These are phyloP conservation scores for Acer saccharum DNA, from an alignment of 345 rosid genomes.

Conservation along the genomic window DNA sequence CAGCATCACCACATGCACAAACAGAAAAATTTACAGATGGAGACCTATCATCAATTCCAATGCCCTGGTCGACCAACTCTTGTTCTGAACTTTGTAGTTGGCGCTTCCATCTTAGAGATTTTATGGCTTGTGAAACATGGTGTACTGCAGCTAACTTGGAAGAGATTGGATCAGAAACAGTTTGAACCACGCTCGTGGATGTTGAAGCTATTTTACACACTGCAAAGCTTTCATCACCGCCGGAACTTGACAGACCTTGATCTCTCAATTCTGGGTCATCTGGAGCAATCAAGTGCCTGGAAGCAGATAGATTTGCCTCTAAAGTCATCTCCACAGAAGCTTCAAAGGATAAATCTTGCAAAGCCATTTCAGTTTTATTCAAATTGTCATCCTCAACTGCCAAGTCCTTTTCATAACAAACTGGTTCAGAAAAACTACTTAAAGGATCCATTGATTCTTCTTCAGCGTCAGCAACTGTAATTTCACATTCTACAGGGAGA, in stretches of 20 bases:
- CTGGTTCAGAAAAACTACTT: slow-evolving; percentile 38
- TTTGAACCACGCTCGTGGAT: slow-evolving; percentile 45
- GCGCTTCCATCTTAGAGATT: slow-evolving; percentile 91
- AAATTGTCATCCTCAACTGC: slow-evolving; percentile 34
- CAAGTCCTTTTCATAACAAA: slow-evolving; percentile 36
- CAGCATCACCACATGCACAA: slow-evolving; percentile 94
- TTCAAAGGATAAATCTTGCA: slow-evolving; percentile 34
- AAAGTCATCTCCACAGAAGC: slow-evolving; percentile 40
- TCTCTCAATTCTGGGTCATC: slow-evolving; percentile 26
- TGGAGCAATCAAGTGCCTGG: slow-evolving; percentile 30
- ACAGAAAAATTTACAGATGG: slow-evolving; percentile 52
- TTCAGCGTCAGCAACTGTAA: slow-evolving; percentile 50
- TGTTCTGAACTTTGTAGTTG: slow-evolving; percentile 65
- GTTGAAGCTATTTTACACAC: slow-evolving; percentile 39
- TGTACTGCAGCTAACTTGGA: slow-evolving; percentile 84
- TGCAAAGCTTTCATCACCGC: slow-evolving; percentile 37
- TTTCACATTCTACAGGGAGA: slow-evolving; percentile 56
- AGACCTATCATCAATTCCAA: slow-evolving; percentile 30
- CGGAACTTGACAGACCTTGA: slow-evolving; percentile 23
- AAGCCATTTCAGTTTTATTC: slow-evolving; percentile 27
- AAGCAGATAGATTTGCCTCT: slow-evolving; percentile 37
- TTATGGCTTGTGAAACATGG: slow-evolving; percentile 97
- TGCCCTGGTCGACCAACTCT: slow-evolving; percentile 34
- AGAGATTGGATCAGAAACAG: slow-evolving; percentile 65
- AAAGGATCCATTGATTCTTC: slow-evolving; percentile 53